Conservation (phyloP, 148 eudicot genomes). For the Vaccinium macrocarpon region DNA sequence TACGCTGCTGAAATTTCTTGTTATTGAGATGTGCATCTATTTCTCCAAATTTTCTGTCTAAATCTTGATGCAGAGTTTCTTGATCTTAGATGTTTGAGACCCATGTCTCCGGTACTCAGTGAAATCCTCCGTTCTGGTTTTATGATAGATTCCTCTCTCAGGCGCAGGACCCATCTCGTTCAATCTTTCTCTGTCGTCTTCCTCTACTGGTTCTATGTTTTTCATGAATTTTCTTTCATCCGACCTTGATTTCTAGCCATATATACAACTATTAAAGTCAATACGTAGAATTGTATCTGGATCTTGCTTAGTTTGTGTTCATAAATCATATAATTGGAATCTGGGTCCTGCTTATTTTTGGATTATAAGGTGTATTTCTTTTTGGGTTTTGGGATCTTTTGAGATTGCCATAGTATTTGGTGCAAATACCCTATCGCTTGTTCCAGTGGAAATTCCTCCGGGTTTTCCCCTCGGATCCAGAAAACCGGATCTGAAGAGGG, state of each 20-base stretch:
- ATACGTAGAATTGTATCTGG: background rate
- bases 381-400: background rate
- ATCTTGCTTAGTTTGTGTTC: background rate
- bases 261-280: background rate
- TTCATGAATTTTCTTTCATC: constrained; percentile 34
- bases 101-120: constrained; percentile 62
- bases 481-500: constrained; percentile 61
- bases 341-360: constrained; percentile 13
- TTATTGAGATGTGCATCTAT: background rate
- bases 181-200: constrained; percentile 70
- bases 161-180: constrained; percentile 76
- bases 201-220: constrained; percentile 76
- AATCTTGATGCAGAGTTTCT: background rate
- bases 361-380: background rate
- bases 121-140: constrained; percentile 71
- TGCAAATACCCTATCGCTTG: constrained; percentile 36
- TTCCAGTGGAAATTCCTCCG: constrained; percentile 46
- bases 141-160: constrained; percentile 57
- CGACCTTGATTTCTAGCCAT: background rate
- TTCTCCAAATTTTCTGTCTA: background rate
- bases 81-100: constrained; percentile 37
- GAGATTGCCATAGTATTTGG: background rate
- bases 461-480: constrained; percentile 20
- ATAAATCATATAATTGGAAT: background rate
- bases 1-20: background rate